Conservation (phyloP, 805 yeast species). For the Pichia exigua region DNA sequence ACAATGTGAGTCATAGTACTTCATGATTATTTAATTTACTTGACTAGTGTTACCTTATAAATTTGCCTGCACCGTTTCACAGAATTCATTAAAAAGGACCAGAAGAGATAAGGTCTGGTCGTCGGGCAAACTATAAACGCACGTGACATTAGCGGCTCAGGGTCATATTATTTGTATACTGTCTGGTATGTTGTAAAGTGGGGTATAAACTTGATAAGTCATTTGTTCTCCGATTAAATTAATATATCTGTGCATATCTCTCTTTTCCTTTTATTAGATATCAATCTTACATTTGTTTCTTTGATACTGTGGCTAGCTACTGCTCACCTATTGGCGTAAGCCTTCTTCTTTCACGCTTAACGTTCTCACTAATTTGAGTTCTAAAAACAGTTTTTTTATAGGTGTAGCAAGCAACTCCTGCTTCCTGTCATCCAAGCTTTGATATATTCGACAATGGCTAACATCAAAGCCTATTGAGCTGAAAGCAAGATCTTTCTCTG, state of each 20-base stretch:
- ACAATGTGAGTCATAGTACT: constrained; percentile 33
- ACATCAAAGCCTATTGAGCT: neutral
- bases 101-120: no score
- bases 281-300: neutral
- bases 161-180: neutral
- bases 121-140: no score
- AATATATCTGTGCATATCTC: neutral
- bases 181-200: neutral
- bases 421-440: neutral
- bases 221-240: neutral
- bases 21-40: no score
- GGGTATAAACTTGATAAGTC: neutral
- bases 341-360: neutral
- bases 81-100: no score
- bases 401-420: neutral
- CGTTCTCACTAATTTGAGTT: neutral
- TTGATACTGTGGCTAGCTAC: neutral
- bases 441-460: neutral
- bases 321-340: neutral
- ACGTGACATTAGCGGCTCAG: neutral
- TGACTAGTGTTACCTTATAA: no score
- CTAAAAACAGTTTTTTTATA: neutral
- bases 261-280: neutral
- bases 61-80: no score
- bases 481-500: constrained; percentile 1